Evolutionary conservation across 116 monocot species (phyloP).

Genomic region (Trichopus zeylanicus): DNA sequence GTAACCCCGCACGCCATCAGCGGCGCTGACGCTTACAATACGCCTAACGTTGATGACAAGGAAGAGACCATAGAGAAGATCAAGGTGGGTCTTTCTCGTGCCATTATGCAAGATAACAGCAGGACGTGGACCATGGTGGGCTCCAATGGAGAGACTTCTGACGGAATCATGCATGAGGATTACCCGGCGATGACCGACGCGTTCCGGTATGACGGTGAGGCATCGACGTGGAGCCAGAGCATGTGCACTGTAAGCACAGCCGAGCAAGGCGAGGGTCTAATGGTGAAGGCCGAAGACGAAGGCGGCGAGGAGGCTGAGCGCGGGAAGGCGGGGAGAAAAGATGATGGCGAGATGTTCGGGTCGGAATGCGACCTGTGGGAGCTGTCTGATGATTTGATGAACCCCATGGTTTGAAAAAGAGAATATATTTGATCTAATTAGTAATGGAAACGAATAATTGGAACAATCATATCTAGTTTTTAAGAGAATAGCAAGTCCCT

Average conservation of each 20-base stretch:
- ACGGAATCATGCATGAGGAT: constrained; percentile 20
- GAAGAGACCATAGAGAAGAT: constrained; percentile 60
- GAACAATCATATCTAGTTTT: no score
- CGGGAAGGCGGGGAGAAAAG: constrained; percentile 9
- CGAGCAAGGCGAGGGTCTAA: constrained; percentile 6
- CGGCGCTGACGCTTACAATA: constrained; percentile 1
- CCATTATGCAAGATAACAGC: constrained; percentile 42
- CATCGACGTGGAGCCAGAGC: constrained; percentile 64
- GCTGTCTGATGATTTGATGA: constrained; percentile 76
- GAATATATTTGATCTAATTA: no score
- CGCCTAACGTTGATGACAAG: constrained; percentile 13
- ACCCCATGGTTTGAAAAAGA: constrained; percentile 42
- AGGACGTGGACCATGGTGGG: constrained; percentile 20
- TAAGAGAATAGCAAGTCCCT: no score
- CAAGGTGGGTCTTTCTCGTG: constrained; percentile 58
- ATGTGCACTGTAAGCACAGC: constrained; percentile 36
- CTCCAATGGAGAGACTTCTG: constrained; percentile 9
- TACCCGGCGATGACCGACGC: constrained; percentile 7
- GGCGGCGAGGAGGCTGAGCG: constrained; percentile 27
- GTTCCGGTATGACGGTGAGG: no score
- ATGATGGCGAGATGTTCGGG: constrained; percentile 22
- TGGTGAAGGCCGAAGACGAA: constrained; percentile 24
- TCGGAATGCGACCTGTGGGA: constrained; percentile 80
- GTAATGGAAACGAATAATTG: no score
- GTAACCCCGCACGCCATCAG: not conserved